Evolutionary conservation across 176 grass and related monocot genomes (phyloP), one percentile per base, ranked within the genome.

Genomic region (Bonia amplexicaulis): DNA sequence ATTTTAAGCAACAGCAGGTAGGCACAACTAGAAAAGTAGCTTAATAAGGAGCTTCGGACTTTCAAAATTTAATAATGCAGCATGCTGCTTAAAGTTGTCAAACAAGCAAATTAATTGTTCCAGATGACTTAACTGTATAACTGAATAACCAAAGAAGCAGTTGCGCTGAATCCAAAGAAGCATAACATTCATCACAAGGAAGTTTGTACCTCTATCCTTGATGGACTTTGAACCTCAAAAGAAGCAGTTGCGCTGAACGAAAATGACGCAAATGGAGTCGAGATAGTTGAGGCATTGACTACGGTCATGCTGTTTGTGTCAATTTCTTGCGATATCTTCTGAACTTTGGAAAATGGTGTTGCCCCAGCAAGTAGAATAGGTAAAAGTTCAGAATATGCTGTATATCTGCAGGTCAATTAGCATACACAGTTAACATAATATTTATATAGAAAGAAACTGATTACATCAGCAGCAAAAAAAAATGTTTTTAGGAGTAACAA

Each of bases 171-270:
- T 73, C 1, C 25, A 27, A 69, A 81, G 12, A 85, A 33, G 35
- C 40, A 75, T 46, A 73, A 31, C 20, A 58, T 67, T 79, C 33
- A 69, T 33, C 12, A 46, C 52, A 54, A 67, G 17, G 33, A 61
- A 35, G 26, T 10, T 0, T 37, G n/a, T 94, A 98, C 96, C 93
- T 98, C 89, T 82, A 98, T 76, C 55, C 96, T 94, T 51, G 93
- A 90, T 69, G 96, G 84, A 74, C 83, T 98, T 84, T 67, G 84
- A 62, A 90, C 83, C 78, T 94, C 96, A 68, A 98, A 98, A 69
- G 93, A 92, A 78, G 96, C 93, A 55, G 93, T 85, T 74, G 93
- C 96, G 7, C 91, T 92, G 81, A 98, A 98, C 57, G 96, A 95
- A 84, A 94, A 96, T 1, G 88, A 92, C 40, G 93, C 90, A 12